Evolutionary conservation across 2,329 filamentous ascomycete species (phyloP).

Genomic region (Fusarium globosum): DNA sequence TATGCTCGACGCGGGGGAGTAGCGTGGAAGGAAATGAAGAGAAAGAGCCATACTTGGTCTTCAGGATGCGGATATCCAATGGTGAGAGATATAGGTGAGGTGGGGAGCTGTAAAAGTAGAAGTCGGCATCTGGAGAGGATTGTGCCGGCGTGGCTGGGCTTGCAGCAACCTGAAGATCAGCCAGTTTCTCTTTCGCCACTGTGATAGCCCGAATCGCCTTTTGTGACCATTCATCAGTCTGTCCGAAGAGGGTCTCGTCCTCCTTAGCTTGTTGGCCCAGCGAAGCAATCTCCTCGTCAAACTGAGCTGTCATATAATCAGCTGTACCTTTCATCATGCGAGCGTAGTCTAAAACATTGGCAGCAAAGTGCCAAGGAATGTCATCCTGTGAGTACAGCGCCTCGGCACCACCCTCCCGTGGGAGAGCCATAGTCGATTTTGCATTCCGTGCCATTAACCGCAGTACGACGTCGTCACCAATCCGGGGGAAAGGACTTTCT

Average conservation of each 20-base stretch:
- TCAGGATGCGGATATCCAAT: slow-evolving; percentile 91
- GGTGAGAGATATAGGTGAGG: slow-evolving; percentile 91
- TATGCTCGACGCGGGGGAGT: slow-evolving; percentile 86
- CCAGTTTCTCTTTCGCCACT: slow-evolving; percentile 79
- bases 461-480: slow-evolving; percentile 90
- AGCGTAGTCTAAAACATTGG: slow-evolving; percentile 93
- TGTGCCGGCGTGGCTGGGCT: slow-evolving; percentile 32
- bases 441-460: slow-evolving; percentile 84
- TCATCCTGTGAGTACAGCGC: slow-evolving; percentile 75
- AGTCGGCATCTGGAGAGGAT: slow-evolving; percentile 61
- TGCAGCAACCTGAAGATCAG: slow-evolving; percentile 53
- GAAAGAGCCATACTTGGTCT: slow-evolving; percentile 87
- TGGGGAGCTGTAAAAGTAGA: slow-evolving; percentile 89
- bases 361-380: slow-evolving; percentile 94
- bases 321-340: slow-evolving; percentile 94
- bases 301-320: slow-evolving; percentile 86
- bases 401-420: slow-evolving; percentile 80
- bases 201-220: slow-evolving; percentile 82
- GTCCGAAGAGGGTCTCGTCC: slow-evolving; percentile 90
- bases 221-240: slow-evolving; percentile 92
- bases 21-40: slow-evolving; percentile 85
- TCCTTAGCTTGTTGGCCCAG: slow-evolving; percentile 83
- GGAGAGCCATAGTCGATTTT: slow-evolving; percentile 86
- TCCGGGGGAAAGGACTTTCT: slow-evolving; percentile 80
- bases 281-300: slow-evolving; percentile 80